phyloP scores from a whole-genome alignment of 371 early-diverging fungal species.

The Mucor circinelloides region DNA sequence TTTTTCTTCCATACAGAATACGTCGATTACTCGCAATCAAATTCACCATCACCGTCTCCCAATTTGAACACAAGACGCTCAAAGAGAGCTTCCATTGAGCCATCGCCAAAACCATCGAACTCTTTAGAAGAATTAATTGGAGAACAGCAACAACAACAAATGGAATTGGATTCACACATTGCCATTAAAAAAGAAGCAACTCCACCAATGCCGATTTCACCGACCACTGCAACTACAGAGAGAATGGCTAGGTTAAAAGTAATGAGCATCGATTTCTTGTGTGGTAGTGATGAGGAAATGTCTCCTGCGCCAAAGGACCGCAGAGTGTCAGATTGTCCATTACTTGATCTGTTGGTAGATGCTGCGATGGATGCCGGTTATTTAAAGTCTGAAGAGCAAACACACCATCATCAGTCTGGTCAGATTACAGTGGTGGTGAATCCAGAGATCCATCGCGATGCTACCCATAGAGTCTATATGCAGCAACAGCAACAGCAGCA shows the following conservation, averaged over 20 bases:
- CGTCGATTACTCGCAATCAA: constrained; percentile 4
- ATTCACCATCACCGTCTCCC: neutral
- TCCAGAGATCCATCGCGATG: constrained; percentile 19
- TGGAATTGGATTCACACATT: constrained; percentile 4
- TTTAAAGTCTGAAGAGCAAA: constrained; percentile 5
- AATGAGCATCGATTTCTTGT: constrained; percentile 51
- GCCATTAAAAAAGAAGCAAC: neutral
- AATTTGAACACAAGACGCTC: neutral
- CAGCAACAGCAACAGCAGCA: constrained; percentile 12
- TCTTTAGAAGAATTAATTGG: constrained; percentile 26
- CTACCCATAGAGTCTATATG: neutral
- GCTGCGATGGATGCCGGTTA: constrained; percentile 43
- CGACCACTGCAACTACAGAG: constrained; percentile 9
- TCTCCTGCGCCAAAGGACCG: neutral
- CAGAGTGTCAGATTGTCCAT: constrained; percentile 21
- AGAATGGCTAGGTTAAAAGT: constrained; percentile 21
- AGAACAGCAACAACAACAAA: constrained; percentile 7
- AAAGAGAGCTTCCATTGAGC: constrained; percentile 18
- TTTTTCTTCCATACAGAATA: neutral
- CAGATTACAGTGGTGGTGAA: constrained; percentile 28
- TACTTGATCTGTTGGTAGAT: constrained; percentile 41
- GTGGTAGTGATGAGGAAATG: constrained; percentile 21
- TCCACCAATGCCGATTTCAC: constrained; percentile 2
- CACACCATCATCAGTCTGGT: neutral
- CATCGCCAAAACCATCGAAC: neutral